These are phyloP conservation scores for Linum lewisii DNA, from an alignment of 345 rosid species.

Conservation along the genomic window DNA sequence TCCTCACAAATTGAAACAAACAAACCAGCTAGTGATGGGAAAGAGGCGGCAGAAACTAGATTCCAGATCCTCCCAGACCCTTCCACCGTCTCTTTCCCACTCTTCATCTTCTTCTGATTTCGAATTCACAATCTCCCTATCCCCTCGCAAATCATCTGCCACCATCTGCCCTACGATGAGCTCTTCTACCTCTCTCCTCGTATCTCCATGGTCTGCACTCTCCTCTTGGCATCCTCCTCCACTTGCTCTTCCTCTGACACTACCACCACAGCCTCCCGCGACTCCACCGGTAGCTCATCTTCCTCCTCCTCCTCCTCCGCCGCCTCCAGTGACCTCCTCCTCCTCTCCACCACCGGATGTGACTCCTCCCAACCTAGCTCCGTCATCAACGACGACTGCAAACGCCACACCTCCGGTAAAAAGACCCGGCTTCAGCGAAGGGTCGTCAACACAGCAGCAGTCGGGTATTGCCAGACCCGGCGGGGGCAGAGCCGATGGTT, in stretches of 20 bases:
- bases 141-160: constrained; percentile 72
- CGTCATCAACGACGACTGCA: constrained; percentile 55
- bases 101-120: constrained; percentile 82
- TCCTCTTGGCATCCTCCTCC: constrained; percentile 66
- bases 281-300: constrained; percentile 63
- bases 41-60: constrained; percentile 25
- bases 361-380: constrained; percentile 89
- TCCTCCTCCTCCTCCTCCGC: too few species aligned
- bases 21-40: constrained; percentile 25
- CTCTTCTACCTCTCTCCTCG: constrained; percentile 93
- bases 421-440: too few species aligned
- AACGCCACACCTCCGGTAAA: constrained; percentile 32
- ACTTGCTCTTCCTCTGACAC: constrained; percentile 57
- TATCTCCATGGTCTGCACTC: constrained; percentile 84
- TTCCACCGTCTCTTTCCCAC: constrained; percentile 63
- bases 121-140: constrained; percentile 69
- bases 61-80: constrained; percentile 39
- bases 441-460: not conserved
- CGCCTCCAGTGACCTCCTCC: constrained; percentile 37
- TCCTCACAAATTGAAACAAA: not conserved
- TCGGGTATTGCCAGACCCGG: not conserved
- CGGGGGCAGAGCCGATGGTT: too few species aligned
- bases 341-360: constrained; percentile 35
- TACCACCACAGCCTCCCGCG: constrained; percentile 60
- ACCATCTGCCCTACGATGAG: constrained; percentile 77